A percentile compares a stretch with the other conserved stretches of the same genome.
phyloP scores from a whole-genome alignment of 768 basidiomycete genomes.

The Mycena crocata region DNA sequence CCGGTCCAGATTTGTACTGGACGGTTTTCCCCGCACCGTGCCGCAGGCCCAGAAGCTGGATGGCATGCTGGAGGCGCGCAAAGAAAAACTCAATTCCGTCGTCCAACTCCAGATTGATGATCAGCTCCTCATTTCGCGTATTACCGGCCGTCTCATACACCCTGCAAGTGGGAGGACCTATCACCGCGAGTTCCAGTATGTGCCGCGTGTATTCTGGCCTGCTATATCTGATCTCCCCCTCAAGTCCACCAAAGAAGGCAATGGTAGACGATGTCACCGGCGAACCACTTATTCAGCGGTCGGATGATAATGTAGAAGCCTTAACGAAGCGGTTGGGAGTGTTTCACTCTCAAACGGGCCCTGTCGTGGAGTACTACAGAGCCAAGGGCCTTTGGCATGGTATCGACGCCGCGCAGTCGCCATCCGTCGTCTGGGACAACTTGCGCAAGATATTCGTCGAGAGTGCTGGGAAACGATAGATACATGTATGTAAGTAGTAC shows the following conservation, averaged over 20 bases:
- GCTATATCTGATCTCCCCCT: constrained; percentile 23
- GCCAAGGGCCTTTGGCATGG: constrained; percentile 89
- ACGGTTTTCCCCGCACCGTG: constrained; percentile 99
- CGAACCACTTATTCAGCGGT: constrained; percentile 95
- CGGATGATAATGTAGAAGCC: constrained; percentile 97
- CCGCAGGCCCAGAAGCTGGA: constrained; percentile 97
- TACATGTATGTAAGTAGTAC: constrained; percentile 21
- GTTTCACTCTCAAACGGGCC: constrained; percentile 95
- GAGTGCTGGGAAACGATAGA: constrained; percentile 60
- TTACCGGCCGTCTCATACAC: constrained; percentile 96
- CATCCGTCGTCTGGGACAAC: constrained; percentile 91
- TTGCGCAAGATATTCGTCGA: constrained; percentile 76
- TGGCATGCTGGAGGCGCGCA: constrained; percentile 82
- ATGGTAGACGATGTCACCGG: constrained; percentile 94
- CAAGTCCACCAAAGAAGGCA: constrained; percentile 96
- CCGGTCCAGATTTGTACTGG: constrained; percentile 87
- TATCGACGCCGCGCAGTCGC: constrained; percentile 95
- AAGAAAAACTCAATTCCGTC: constrained; percentile 92
- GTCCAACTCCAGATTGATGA: constrained; percentile 94
- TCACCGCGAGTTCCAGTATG: constrained; percentile 95
- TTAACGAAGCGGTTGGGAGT: constrained; percentile 87
- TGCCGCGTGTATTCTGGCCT: constrained; percentile 28
- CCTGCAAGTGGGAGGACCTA: constrained; percentile 90
- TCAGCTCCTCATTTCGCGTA: constrained; percentile 95
- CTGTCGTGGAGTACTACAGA: constrained; percentile 97